phyloP scores from a whole-genome alignment of 208 protist genomes.

The Porcisia deanei region DNA sequence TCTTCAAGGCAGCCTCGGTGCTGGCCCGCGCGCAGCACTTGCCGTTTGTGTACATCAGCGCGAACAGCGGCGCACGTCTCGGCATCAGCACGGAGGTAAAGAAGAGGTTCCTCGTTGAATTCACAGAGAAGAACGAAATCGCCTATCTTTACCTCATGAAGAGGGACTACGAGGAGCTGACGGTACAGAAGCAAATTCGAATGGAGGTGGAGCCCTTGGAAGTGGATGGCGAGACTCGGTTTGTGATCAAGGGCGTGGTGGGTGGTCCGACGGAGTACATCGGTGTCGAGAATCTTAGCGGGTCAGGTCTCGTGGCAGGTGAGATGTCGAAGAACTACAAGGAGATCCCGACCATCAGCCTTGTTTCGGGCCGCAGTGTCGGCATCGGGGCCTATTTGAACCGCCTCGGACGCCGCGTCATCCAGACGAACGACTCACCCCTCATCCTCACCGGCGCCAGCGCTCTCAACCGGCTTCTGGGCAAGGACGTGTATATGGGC shows the following conservation, averaged over 20 bases:
- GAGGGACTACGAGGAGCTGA: constrained; percentile 82
- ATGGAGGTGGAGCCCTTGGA: constrained; percentile 40
- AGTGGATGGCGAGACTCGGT: constrained; percentile 75
- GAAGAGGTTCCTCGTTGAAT: constrained; percentile 89
- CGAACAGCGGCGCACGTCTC: constrained; percentile 98
- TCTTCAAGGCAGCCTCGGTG: constrained; percentile 91
- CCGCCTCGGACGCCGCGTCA: constrained; percentile 96
- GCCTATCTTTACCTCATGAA: constrained; percentile 95
- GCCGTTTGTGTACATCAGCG: constrained; percentile 97
- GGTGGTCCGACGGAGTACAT: constrained; percentile 92
- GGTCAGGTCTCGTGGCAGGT: constrained; percentile 96
- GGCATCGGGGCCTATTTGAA: constrained; percentile 99
- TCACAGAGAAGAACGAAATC: constrained; percentile 87
- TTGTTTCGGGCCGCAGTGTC: constrained; percentile 96
- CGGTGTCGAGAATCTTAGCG: constrained; percentile 98
- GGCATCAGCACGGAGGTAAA: constrained; percentile 95
- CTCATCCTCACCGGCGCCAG: constrained; percentile 96
- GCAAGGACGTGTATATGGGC: constrained; percentile 96
- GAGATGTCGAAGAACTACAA: constrained; percentile 97
- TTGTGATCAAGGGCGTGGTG: constrained; percentile 93
- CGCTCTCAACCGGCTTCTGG: constrained; percentile 94
- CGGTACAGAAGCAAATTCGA: constrained; percentile 38
- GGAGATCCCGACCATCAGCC: constrained; percentile 97
- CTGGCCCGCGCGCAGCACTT: constrained; percentile 85
- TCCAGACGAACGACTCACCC: constrained; percentile 93